A percentile compares a stretch with the other conserved stretches of the same genome.
Evolutionary conservation across 2,329 filamentous ascomycete species (phyloP).

Genomic region (Cercospora beticola): DNA sequence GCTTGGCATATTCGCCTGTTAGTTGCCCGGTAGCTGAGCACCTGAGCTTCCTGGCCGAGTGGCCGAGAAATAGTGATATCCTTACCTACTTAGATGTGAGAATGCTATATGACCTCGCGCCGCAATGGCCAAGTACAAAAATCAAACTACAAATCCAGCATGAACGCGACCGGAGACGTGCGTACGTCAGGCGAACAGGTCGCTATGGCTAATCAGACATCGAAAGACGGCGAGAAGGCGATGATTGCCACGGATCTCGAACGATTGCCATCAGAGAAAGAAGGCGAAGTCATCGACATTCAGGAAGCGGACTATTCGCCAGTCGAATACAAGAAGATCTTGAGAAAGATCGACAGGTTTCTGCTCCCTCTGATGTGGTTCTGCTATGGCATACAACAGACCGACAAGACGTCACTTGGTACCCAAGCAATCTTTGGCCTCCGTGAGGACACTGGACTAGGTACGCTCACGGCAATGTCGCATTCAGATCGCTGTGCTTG

Average conservation of each 20-base stretch:
- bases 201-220: not conserved
- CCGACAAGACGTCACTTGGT: constrained; percentile 45
- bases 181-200: not conserved
- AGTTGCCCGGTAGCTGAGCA: constrained; percentile 9
- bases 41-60: not conserved
- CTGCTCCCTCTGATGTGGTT: constrained; percentile 50
- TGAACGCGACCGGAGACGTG: not conserved
- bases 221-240: constrained; percentile 18
- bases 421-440: constrained; percentile 51
- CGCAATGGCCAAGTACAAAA: not conserved
- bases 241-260: constrained; percentile 17
- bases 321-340: constrained; percentile 31
- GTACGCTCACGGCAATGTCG: not conserved
- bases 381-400: constrained; percentile 53
- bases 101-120: not conserved
- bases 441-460: constrained; percentile 46
- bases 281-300: constrained; percentile 24
- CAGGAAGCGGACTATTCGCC: constrained; percentile 32
- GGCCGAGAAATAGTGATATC: not conserved
- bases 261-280: constrained; percentile 14
- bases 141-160: not conserved
- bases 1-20: constrained; percentile 13
- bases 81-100: not conserved
- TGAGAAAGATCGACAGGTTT: constrained; percentile 47
- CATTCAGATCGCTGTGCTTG: not conserved